phyloP scores from a whole-genome alignment of 192 early-diverging fungal genomes.

The Backusella tuberculispora region DNA sequence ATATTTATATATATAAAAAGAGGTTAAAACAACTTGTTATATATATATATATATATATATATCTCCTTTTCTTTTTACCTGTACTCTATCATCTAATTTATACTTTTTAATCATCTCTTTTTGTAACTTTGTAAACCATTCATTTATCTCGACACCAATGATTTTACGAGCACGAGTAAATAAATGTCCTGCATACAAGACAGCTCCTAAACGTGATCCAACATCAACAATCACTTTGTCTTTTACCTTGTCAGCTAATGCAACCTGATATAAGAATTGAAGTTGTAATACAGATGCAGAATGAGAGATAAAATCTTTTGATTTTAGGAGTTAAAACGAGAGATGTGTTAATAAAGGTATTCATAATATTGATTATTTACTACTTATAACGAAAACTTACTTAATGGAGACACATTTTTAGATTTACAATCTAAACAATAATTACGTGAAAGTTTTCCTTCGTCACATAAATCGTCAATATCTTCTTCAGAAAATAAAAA shows the following conservation, averaged over 20 bases:
- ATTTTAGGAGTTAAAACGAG: neutral
- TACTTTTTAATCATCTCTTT: constrained; percentile 54
- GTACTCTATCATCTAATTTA: constrained; percentile 53
- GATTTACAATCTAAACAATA: constrained; percentile 59
- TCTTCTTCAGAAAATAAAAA: constrained; percentile 63
- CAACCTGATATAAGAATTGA: constrained; percentile 56
- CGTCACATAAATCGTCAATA: constrained; percentile 61
- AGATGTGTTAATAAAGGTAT: neutral
- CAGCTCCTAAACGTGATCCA: constrained; percentile 61
- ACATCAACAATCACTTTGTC: constrained; percentile 60
- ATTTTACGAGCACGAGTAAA: constrained; percentile 55
- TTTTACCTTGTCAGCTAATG: constrained; percentile 45
- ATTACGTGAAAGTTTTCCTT: constrained; percentile 56
- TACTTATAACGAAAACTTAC: constrained; percentile 23
- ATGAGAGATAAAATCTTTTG: constrained; percentile 61
- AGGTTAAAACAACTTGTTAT: too few relatives aligned
- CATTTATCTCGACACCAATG: constrained; percentile 64
- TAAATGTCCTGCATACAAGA: constrained; percentile 57
- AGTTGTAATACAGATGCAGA: constrained; percentile 59
- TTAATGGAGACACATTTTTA: constrained; percentile 47
- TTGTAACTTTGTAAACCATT: constrained; percentile 59
- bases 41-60: too few relatives aligned
- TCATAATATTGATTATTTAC: neutral
- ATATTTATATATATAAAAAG: neutral
- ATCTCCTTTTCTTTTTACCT: constrained; percentile 41